These are phyloP conservation scores for Aquilaria agallochum DNA, from an alignment of 441 rosid genomes.

Conservation along the genomic window DNA sequence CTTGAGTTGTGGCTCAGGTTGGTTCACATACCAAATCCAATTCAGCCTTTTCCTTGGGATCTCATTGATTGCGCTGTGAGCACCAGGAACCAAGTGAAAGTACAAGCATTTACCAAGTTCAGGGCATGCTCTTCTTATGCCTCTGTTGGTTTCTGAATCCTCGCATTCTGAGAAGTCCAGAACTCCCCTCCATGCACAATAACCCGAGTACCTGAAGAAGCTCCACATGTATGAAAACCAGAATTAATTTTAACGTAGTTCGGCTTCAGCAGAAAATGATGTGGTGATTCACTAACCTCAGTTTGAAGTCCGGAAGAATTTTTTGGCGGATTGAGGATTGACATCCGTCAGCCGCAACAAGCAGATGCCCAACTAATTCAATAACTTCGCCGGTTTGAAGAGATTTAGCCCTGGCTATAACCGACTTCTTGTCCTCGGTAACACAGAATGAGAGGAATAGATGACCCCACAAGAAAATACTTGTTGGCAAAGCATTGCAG, in stretches of 20 bases:
- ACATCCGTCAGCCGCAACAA: constrained; percentile 80
- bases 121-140: constrained; percentile 46
- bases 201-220: constrained; percentile 63
- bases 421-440: constrained; percentile 36
- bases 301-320: constrained; percentile 50
- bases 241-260: background rate
- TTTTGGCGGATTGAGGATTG: constrained; percentile 57
- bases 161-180: constrained; percentile 55
- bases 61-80: constrained; percentile 57
- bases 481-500: constrained; percentile 35
- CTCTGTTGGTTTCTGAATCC: constrained; percentile 40
- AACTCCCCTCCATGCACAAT: constrained; percentile 83
- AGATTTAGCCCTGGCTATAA: constrained; percentile 43
- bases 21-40: constrained; percentile 79
- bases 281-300: constrained; percentile 41
- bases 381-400: constrained; percentile 34
- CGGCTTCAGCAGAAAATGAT: no score
- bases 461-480: constrained; percentile 64
- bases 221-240: no score
- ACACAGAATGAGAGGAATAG: constrained; percentile 45
- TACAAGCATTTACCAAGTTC: constrained; percentile 68
- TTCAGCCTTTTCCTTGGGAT: constrained; percentile 54
- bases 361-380: constrained; percentile 55
- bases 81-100: constrained; percentile 37
- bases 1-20: constrained; percentile 63